Percentiles rank a stretch among this genome's conserved stretches.
These are phyloP conservation scores for Solanum bukasovii DNA, from an alignment of 257 asterid species.

Conservation along the genomic window DNA sequence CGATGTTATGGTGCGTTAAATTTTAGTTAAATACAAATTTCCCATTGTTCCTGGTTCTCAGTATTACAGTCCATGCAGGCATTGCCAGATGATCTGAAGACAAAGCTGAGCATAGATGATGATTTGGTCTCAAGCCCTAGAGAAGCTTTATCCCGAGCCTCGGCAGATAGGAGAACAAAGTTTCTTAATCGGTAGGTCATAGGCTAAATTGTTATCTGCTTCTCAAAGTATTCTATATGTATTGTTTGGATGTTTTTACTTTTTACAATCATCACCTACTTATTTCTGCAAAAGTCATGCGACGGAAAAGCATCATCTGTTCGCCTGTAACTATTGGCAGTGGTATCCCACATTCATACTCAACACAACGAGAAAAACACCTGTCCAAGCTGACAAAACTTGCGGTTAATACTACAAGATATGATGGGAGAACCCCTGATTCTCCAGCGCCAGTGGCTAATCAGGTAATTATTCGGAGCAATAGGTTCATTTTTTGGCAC, in stretches of 20 bases:
- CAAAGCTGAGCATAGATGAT: slow-evolving; percentile 93
- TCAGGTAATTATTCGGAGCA: slow-evolving; percentile 40
- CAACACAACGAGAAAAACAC: slow-evolving; percentile 68
- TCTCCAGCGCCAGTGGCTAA: slow-evolving; percentile 75
- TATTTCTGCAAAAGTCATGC: background rate
- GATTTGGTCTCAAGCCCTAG: slow-evolving; percentile 80
- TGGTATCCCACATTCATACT: slow-evolving; percentile 63
- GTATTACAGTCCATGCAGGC: slow-evolving; percentile 32
- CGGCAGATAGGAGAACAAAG: slow-evolving; percentile 83
- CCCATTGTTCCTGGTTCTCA: slow-evolving; percentile 5
- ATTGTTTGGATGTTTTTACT: background rate
- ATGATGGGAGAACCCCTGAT: slow-evolving; percentile 75
- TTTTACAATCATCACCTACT: background rate
- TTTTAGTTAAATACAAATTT: background rate
- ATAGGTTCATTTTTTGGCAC: background rate
- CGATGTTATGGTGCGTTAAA: slow-evolving; percentile 73
- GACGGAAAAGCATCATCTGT: background rate
- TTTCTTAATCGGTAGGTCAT: slow-evolving; percentile 67
- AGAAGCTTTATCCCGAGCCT: slow-evolving; percentile 96
- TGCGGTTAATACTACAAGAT: slow-evolving; percentile 66
- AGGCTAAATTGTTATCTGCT: background rate
- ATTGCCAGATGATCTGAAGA: slow-evolving; percentile 86
- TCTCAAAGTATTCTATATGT: background rate
- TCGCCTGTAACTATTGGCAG: slow-evolving; percentile 31
- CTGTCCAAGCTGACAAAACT: slow-evolving; percentile 67